Base-by-base conservation (phyloP, 805 yeast species). In the Candida nitratophila region DNA sequence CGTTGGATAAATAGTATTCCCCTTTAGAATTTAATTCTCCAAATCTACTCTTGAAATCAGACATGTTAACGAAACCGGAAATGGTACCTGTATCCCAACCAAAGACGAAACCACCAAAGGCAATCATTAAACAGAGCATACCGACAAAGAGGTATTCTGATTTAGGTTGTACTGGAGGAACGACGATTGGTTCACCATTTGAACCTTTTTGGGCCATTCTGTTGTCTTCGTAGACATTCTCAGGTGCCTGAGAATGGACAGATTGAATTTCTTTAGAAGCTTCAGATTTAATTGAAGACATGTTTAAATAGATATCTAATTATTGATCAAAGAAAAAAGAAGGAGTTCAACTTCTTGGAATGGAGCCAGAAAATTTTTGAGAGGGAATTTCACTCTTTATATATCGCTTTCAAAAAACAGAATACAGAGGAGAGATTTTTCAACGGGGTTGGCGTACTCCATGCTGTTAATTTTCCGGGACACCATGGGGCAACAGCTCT, bases 41-140 rank as follows among this genome's bases (percentile, higher is more conserved):
- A 50, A 81, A 80, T 54, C 81, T 66, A 17, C 50, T 46, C 42
- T 63, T 56, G 62, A 74, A 82, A 48, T 79, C 78, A 14, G 68
- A 52, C 80, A 81, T 77, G 58, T 77, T 77, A 41, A 81, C 78
- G 54, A 82, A 78, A 51, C 87, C 87, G 33, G 86, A 79, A 61
- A 82, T 76, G 50, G 88, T 81, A 68, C 88, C 89, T 42, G 86
- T 83, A 68, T 82, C 89, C 74, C 82, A 82, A 48, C 89, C 89
- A 56, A 81, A 83, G 37, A 82, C 82, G 58, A 78, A 83, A 40
- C 89, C 90, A 67, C 87, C 88, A 49, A 83, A 83, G 27, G 88
- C 85, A 51, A 83, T 76, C 43, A 76, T 54, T 15, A 70, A 52
- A 62, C 87, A 80, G 22, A 63, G 65, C 40, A 55, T 12, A 19